Evolutionary conservation across 2,329 filamentous ascomycete species (phyloP).

Genomic region (Camptophora hylomeconis): DNA sequence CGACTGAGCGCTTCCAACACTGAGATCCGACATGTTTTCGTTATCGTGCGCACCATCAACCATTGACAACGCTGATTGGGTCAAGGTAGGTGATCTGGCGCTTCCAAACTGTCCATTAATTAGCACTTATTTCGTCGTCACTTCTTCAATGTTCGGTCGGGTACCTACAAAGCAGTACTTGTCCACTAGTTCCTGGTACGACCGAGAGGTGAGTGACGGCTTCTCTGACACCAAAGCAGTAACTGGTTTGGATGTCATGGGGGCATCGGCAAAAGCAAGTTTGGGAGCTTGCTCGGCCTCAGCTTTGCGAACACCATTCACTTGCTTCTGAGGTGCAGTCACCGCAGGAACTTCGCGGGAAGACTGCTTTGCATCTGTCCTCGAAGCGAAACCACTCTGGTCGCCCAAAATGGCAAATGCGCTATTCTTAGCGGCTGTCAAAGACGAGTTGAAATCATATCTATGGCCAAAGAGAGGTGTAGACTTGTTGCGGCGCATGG

Average conservation of each 20-base stretch:
- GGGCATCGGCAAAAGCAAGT: constrained; percentile 18
- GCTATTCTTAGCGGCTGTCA: constrained; percentile 64
- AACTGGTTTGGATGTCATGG: constrained; percentile 33
- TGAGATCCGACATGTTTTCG: constrained; percentile 12
- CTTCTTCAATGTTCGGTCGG: constrained; percentile 20
- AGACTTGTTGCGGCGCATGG: constrained; percentile 32
- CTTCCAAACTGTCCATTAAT: constrained; percentile 36
- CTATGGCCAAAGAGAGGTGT: constrained; percentile 76
- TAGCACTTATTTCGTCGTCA: constrained; percentile 17
- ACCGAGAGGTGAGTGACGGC: constrained; percentile 66
- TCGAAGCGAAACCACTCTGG: constrained; percentile 15
- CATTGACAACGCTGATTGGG: constrained; percentile 13
- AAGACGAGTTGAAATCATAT: constrained; percentile 91
- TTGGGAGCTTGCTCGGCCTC: constrained; percentile 7
- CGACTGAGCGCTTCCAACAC: constrained; percentile 14
- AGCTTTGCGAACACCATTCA: constrained; percentile 11
- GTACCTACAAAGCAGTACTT: constrained; percentile 99
- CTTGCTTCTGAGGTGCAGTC: constrained; percentile 6
- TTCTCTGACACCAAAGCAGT: constrained; percentile 47
- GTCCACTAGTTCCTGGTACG: constrained; percentile 93
- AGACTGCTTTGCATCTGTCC: constrained; percentile 16
- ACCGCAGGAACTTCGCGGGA: constrained; percentile 15
- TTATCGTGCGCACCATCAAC: constrained; percentile 29
- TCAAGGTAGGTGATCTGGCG: constrained; percentile 23
- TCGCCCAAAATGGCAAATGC: constrained; percentile 17